Percentiles rank a stretch among this genome's conserved stretches.
Conservation (phyloP, 805 yeast genomes). For the Clavispora fructus region DNA sequence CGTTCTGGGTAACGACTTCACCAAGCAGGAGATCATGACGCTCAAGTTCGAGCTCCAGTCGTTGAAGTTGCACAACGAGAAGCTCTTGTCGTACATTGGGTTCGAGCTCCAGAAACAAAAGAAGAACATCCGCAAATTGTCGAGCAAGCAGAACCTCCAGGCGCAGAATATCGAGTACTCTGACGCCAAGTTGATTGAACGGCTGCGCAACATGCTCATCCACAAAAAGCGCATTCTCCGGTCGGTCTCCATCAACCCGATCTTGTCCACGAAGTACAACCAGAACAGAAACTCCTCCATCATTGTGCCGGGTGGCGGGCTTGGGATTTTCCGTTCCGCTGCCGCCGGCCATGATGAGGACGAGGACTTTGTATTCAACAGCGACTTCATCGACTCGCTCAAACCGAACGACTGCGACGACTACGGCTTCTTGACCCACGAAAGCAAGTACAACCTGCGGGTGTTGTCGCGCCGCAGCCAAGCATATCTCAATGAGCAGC, state of each 20-base stretch:
- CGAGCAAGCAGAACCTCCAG: constrained; percentile 31
- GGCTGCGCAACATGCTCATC: constrained; percentile 41
- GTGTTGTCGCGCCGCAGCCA: constrained; percentile 5
- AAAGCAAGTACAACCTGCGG: constrained; percentile 10
- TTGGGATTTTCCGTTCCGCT: constrained; percentile 5
- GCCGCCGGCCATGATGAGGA: constrained; percentile 4
- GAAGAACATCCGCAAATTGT: constrained; percentile 35
- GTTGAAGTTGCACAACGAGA: constrained; percentile 50
- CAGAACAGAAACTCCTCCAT: not conserved
- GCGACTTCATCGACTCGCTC: constrained; percentile 13
- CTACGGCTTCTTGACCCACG: constrained; percentile 9
- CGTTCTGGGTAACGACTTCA: constrained; percentile 20
- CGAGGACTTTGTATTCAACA: constrained; percentile 13
- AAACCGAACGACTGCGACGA: constrained; percentile 5
- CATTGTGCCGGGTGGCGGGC: constrained; percentile 9
- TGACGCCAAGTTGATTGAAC: constrained; percentile 48
- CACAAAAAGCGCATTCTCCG: constrained; percentile 39
- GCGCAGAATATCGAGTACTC: constrained; percentile 39
- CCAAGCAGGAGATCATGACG: constrained; percentile 45
- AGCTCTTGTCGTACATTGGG: constrained; percentile 52
- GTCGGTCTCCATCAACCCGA: constrained; percentile 29
- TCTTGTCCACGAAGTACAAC: constrained; percentile 9
- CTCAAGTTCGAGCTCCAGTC: constrained; percentile 51
- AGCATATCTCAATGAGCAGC: constrained; percentile 4
- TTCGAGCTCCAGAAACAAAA: constrained; percentile 48